Evolutionary conservation across 2,329 filamentous ascomycete species (phyloP).

Genomic region (Xylariales sp.): DNA sequence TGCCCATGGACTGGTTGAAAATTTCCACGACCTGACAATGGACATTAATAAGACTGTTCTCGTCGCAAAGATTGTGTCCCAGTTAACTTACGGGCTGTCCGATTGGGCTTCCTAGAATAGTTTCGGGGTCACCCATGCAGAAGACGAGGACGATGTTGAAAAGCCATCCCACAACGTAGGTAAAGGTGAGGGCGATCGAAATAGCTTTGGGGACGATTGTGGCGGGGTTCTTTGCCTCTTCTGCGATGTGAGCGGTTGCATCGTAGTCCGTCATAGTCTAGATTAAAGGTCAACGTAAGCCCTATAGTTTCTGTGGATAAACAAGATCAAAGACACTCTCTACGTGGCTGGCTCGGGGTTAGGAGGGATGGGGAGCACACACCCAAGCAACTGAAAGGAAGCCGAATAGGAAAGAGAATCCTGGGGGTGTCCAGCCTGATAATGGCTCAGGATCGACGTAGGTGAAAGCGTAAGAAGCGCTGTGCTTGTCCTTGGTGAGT

Average conservation of each 20-base stretch:
- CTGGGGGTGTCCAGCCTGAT: slow-evolving; percentile 49
- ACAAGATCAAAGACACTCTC: too few relatives aligned
- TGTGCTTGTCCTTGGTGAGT: slow-evolving; percentile 45
- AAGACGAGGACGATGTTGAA: slow-evolving; percentile 56
- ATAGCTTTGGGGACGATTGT: slow-evolving; percentile 46
- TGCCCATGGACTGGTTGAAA: slow-evolving; percentile 54
- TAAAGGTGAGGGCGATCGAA: slow-evolving; percentile 49
- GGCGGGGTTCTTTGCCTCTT: slow-evolving; percentile 35
- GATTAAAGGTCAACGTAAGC: neutral
- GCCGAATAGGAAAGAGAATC: slow-evolving; percentile 56
- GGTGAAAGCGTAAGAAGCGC: slow-evolving; percentile 50
- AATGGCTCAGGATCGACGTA: slow-evolving; percentile 35
- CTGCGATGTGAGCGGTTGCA: slow-evolving; percentile 41
- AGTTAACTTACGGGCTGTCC: slow-evolving; percentile 33
- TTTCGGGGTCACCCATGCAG: slow-evolving; percentile 47
- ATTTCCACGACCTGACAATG: slow-evolving; percentile 41
- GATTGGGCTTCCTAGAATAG: slow-evolving; percentile 39
- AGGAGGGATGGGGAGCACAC: too few relatives aligned
- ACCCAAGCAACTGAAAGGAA: slow-evolving; percentile 53
- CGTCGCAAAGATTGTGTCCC: too few relatives aligned
- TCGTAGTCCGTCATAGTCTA: slow-evolving; percentile 47
- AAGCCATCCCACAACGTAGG: slow-evolving; percentile 50
- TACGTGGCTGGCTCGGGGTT: too few relatives aligned
- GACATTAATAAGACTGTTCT: neutral
- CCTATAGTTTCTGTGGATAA: too few relatives aligned